phyloP scores from a whole-genome alignment of 164 flowering plant genomes.

The Vitis riparia region DNA sequence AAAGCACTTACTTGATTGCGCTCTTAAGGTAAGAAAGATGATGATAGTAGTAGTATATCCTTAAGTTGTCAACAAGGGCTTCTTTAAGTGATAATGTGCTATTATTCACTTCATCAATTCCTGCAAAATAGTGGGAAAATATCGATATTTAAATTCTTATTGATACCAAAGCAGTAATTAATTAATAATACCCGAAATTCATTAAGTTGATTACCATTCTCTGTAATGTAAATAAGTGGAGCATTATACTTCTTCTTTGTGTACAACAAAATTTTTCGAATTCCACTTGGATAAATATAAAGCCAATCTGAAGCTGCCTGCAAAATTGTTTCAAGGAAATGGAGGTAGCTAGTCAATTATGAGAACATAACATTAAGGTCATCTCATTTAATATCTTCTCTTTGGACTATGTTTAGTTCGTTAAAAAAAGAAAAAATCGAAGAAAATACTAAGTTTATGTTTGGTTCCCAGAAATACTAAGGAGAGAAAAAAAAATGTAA shows the following conservation, averaged over 20 bases:
- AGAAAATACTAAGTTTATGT: too few species aligned
- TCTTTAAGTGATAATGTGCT: constrained; percentile 1
- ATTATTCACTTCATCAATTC: constrained; percentile 14
- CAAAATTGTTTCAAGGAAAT: background rate
- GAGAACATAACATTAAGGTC: too few species aligned
- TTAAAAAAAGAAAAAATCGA: too few species aligned
- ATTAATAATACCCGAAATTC: background rate
- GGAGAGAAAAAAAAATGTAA: too few species aligned
- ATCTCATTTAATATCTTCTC: too few species aligned
- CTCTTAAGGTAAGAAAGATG: constrained; percentile 3
- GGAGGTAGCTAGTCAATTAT: background rate
- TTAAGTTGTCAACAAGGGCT: constrained; percentile 10
- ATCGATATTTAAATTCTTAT: background rate
- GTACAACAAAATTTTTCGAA: constrained; percentile 20
- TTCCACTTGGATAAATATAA: constrained; percentile 28
- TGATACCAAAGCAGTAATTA: too few species aligned
- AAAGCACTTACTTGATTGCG: background rate
- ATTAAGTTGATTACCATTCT: constrained; percentile 9
- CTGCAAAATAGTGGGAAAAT: constrained; percentile 4
- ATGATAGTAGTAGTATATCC: constrained; percentile 5
- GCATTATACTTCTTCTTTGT: constrained; percentile 13
- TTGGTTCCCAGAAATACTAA: too few species aligned
- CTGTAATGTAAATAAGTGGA: constrained; percentile 16
- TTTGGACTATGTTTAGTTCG: too few species aligned
- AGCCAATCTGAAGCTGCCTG: constrained; percentile 28